Base-by-base conservation (phyloP, 2,329 filamentous ascomycete species). In the Cladophialophora psammophila region DNA sequence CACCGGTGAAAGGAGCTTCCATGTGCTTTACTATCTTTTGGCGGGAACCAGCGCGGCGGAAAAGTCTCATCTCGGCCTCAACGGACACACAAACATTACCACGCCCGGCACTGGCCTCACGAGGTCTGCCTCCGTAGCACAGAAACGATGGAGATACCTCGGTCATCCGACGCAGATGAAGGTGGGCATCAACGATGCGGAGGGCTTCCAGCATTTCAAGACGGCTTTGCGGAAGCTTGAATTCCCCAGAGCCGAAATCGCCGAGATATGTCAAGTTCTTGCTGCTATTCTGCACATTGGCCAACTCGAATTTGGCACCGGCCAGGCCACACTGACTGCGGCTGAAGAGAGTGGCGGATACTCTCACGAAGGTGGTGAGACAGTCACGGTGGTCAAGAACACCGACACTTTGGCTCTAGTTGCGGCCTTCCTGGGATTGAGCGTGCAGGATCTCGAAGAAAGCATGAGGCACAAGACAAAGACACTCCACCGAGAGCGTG, bases 191-290 rank as follows among this genome's bases (percentile, higher is more conserved):
- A 97, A 99, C 75, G 95, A 99, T 76, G 86, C 90, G 1, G 94
- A 97, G 75, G 95, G 94, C 4, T 99, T 99, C 79, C 92, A 96
- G 76, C 90, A 98, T 61, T 98, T 99, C 85, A 98, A 98, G 83
- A 97, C 92, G 0, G 95, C 95, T 1, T 82, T 99, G 57, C 88
- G 94, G 71, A 97, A 96, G 79, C 86, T 99, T 13, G 95, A 98
- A 79, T 98, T 99, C 71, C 91, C 94, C 3, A 88, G 94, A 63
- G 90, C 90, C 67, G 95, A 97, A 74, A 97, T 99, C 76, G 95
- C 95, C 45, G 94, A 97, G 77, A 94, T 99, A 64, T 99, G 95
- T 78, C 95, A 99, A 81, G 87, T 98, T 57, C 84, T 99, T 61
- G 95, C 95, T 36, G 90, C 89, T 73, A 97, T 99, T 72, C 85